phyloP scores from a whole-genome alignment of 352 stramenopile genomes.

The Hyaloperonospora arabidopsidis region DNA sequence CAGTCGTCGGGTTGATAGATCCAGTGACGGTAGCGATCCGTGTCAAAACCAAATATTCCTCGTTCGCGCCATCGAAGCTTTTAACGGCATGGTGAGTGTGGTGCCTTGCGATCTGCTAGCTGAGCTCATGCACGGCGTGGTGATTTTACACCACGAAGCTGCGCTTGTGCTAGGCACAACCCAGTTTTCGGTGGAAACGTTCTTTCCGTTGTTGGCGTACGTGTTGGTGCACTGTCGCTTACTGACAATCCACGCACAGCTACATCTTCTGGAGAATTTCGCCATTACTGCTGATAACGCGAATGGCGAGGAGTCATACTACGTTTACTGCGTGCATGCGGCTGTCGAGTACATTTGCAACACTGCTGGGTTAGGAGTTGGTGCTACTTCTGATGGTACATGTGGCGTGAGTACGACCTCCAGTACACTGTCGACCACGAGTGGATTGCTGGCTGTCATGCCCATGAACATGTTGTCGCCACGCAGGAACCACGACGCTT shows the following conservation, averaged over 20 bases:
- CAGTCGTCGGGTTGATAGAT: constrained; percentile 27
- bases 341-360: constrained; percentile 84
- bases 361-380: constrained; percentile 30
- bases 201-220: constrained; percentile 79
- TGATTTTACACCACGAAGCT: constrained; percentile 80
- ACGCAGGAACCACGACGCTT: constrained; percentile 11
- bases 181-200: constrained; percentile 81
- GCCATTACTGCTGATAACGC: constrained; percentile 71
- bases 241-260: constrained; percentile 64
- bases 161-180: constrained; percentile 80
- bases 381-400: constrained; percentile 2
- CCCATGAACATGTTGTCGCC: constrained; percentile 15
- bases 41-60: constrained; percentile 41
- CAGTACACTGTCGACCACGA: constrained; percentile 19
- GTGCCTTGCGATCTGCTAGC: constrained; percentile 80
- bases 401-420: constrained; percentile 12
- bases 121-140: constrained; percentile 78
- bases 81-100: constrained; percentile 68
- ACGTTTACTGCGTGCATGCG: constrained; percentile 82
- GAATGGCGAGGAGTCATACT: constrained; percentile 85
- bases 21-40: constrained; percentile 15
- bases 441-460: constrained; percentile 15
- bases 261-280: constrained; percentile 78
- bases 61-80: constrained; percentile 65
- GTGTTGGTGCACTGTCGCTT: constrained; percentile 69